phyloP scores from a whole-genome alignment of 2,329 filamentous ascomycete genomes.

The Botrytis squamosa region DNA sequence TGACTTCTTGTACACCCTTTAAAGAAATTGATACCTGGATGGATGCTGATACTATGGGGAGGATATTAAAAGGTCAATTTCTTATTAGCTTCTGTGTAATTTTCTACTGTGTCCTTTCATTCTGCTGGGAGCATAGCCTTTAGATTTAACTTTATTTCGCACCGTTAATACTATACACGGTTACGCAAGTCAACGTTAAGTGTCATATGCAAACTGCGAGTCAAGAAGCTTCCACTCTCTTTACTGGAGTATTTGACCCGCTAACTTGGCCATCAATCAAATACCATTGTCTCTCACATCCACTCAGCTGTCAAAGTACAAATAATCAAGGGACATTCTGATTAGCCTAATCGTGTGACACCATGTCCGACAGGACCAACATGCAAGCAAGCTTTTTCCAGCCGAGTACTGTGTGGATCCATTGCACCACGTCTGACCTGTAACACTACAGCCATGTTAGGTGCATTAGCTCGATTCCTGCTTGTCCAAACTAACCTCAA shows the following conservation, averaged over 20 bases:
- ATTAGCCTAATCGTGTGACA: conserved; percentile 1
- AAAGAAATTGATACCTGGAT: background rate
- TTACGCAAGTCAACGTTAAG: background rate
- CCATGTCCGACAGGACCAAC: background rate
- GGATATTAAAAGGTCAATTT: background rate
- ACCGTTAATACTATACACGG: background rate
- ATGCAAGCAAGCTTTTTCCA: conserved; percentile 4
- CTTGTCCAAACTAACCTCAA: no score
- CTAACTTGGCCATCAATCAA: background rate
- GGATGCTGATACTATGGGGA: background rate
- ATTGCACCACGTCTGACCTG: conserved; percentile 2
- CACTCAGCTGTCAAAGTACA: background rate
- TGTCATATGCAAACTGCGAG: background rate
- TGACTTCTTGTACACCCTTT: conserved; percentile 68
- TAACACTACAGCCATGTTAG: conserved; percentile 6
- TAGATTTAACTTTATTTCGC: background rate
- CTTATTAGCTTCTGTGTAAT: background rate
- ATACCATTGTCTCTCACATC: background rate
- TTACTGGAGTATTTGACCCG: background rate
- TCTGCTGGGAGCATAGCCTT: background rate
- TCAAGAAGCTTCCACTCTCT: background rate
- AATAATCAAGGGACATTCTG: background rate
- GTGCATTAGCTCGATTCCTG: background rate
- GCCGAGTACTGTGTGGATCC: background rate
- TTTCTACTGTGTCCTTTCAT: background rate